phyloP scores from a whole-genome alignment of 805 yeast species.

The Saturnispora diversa region DNA sequence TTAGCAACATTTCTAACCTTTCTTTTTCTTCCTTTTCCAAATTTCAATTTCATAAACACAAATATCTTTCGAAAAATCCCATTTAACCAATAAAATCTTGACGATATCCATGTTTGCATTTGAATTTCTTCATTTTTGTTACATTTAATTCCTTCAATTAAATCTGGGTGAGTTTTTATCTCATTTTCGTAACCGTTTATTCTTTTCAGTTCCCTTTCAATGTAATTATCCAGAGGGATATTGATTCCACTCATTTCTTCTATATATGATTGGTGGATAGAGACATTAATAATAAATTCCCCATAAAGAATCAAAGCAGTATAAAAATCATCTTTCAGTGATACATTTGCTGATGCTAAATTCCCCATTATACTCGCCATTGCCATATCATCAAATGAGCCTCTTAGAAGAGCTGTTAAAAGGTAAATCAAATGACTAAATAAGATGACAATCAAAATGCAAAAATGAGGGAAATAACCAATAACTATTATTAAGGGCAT shows the following conservation, averaged over 20 bases:
- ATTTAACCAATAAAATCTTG: neutral
- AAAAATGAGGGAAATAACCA: slow-evolving; percentile 61
- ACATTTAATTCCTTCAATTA: slow-evolving; percentile 13
- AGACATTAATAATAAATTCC: slow-evolving; percentile 55
- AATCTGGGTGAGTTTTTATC: slow-evolving; percentile 23
- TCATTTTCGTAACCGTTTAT: slow-evolving; percentile 24
- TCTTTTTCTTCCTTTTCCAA: too few relatives aligned
- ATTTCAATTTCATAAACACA: neutral
- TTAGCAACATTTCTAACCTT: too few relatives aligned
- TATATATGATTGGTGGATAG: slow-evolving; percentile 58
- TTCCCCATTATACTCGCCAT: slow-evolving; percentile 24
- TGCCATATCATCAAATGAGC: slow-evolving; percentile 32
- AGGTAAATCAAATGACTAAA: slow-evolving; percentile 48
- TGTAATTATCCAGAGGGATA: slow-evolving; percentile 48
- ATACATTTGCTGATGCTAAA: slow-evolving; percentile 30
- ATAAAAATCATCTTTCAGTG: slow-evolving; percentile 56
- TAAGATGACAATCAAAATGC: slow-evolving; percentile 41
- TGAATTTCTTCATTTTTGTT: neutral
- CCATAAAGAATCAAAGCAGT: slow-evolving; percentile 54
- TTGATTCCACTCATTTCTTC: slow-evolving; percentile 45
- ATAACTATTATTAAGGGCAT: slow-evolving; percentile 50
- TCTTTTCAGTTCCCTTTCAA: slow-evolving; percentile 29
- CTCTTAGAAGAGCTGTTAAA: slow-evolving; percentile 52
- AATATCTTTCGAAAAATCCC: neutral
- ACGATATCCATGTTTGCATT: too few relatives aligned